These are phyloP conservation scores for Spergularia azorica DNA, from an alignment of 179 eudicot species.

Conservation along the genomic window DNA sequence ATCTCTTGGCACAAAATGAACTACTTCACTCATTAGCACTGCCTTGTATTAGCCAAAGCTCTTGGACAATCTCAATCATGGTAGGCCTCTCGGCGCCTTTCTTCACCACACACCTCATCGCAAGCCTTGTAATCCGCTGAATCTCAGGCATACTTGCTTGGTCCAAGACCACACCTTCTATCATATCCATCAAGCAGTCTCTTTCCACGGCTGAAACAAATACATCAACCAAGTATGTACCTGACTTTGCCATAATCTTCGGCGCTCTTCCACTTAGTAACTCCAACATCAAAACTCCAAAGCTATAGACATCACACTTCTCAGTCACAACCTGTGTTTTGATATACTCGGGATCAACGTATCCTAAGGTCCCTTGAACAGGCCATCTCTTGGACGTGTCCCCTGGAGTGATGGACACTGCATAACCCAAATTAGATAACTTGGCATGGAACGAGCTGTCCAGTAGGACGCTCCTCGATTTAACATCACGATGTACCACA, in stretches of 20 bases:
- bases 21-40: neutral
- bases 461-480: conserved; percentile 14
- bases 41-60: conserved; percentile 26
- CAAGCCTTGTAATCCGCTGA: conserved; percentile 11
- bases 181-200: conserved; percentile 19
- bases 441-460: conserved; percentile 15
- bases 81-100: conserved; percentile 20
- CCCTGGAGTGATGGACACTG: conserved; percentile 24
- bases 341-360: conserved; percentile 23
- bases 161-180: conserved; percentile 13
- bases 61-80: conserved; percentile 21
- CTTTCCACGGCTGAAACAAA: conserved; percentile 19
- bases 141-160: conserved; percentile 15
- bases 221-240: conserved; percentile 22
- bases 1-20: too few species aligned
- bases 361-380: conserved; percentile 21
- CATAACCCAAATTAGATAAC: conserved; percentile 13
- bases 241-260: conserved; percentile 10
- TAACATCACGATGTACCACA: conserved; percentile 30
- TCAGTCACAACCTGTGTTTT: conserved; percentile 24
- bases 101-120: conserved; percentile 20
- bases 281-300: conserved; percentile 31
- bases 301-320: conserved; percentile 33
- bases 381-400: conserved; percentile 23
- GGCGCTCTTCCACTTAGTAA: conserved; percentile 16